Evolutionary conservation across 202 grass and related monocot species (phyloP).

Genomic region (Elaeis oleifera): DNA sequence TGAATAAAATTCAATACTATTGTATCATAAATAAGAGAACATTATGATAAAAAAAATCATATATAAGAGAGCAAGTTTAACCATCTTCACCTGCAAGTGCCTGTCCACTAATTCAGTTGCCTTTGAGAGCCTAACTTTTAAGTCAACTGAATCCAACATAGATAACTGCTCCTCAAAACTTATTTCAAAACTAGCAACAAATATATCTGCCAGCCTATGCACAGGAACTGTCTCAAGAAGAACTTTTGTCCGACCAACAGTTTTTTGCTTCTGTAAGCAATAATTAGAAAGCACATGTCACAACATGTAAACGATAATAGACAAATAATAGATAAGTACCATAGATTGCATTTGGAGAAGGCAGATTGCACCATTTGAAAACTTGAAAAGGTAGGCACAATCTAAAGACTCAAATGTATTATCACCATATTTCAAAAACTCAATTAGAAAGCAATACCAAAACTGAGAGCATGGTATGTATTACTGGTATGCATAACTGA

Average conservation of each 20-base stretch:
- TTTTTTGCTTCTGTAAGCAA: slow-evolving; percentile 84
- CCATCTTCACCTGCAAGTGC: slow-evolving; percentile 70
- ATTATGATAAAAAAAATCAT: slow-evolving; percentile 6
- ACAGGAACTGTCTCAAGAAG: slow-evolving; percentile 96
- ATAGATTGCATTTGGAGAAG: too few relatives aligned
- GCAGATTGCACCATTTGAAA: too few relatives aligned
- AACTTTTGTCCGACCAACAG: slow-evolving; percentile 90
- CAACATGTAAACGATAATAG: slow-evolving; percentile 22
- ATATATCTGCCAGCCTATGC: slow-evolving; percentile 94
- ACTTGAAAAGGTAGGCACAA: too few relatives aligned
- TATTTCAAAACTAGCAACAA: slow-evolving; percentile 99
- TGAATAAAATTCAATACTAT: too few relatives aligned
- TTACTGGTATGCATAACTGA: too few relatives aligned
- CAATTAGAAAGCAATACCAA: too few relatives aligned
- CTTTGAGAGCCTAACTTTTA: slow-evolving; percentile 92
- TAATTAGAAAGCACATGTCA: slow-evolving; percentile 7
- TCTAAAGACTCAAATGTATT: too few relatives aligned
- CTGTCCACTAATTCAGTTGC: slow-evolving; percentile 88
- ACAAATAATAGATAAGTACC: not conserved
- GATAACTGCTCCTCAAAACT: slow-evolving; percentile 96
- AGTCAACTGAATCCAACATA: slow-evolving; percentile 93
- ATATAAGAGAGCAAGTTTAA: slow-evolving; percentile 6
- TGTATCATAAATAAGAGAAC: too few relatives aligned
- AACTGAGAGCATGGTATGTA: too few relatives aligned
- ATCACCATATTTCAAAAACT: too few relatives aligned